Evolutionary conservation across 2,329 filamentous ascomycete species (phyloP).

Genomic region (Hymenoscyphus occultus): DNA sequence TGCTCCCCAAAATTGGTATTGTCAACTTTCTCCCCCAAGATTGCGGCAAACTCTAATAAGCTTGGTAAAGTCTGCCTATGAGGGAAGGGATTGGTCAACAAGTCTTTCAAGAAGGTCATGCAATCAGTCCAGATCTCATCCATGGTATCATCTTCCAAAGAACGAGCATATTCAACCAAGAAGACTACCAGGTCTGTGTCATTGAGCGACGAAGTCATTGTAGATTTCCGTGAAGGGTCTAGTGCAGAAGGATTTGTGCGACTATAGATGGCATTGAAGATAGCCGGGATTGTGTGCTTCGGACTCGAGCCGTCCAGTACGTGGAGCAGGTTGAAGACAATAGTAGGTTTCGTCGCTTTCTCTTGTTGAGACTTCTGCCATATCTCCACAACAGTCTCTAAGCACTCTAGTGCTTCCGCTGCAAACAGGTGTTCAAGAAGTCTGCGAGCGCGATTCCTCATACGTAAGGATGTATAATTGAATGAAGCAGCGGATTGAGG

Average conservation of each 20-base stretch:
- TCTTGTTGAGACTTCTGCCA: constrained; percentile 61
- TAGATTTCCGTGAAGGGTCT: constrained; percentile 78
- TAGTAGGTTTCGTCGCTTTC: constrained; percentile 50
- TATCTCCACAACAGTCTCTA: constrained; percentile 85
- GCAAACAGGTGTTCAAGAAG: constrained; percentile 90
- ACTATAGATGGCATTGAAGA: constrained; percentile 96
- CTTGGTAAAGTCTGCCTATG: constrained; percentile 87
- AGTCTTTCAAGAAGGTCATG: constrained; percentile 82
- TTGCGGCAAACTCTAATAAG: constrained; percentile 82
- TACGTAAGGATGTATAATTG: constrained; percentile 82
- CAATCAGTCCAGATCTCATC: constrained; percentile 98
- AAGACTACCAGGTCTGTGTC: constrained; percentile 86
- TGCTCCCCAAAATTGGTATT: constrained; percentile 98
- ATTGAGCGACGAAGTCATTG: constrained; percentile 77
- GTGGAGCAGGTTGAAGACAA: constrained; percentile 82
- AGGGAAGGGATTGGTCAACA: constrained; percentile 89
- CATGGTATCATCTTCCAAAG: constrained; percentile 93
- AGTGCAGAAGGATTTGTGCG: constrained; percentile 81
- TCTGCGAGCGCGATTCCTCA: constrained; percentile 84
- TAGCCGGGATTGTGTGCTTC: constrained; percentile 85
- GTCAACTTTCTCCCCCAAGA: constrained; percentile 91
- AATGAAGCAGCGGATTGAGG: constrained; percentile 74
- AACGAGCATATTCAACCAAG: constrained; percentile 82
- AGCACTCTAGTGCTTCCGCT: constrained; percentile 86
- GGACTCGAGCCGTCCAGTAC: constrained; percentile 88